phyloP scores from a whole-genome alignment of 2,329 filamentous ascomycete genomes.

The Fusarium globosum region DNA sequence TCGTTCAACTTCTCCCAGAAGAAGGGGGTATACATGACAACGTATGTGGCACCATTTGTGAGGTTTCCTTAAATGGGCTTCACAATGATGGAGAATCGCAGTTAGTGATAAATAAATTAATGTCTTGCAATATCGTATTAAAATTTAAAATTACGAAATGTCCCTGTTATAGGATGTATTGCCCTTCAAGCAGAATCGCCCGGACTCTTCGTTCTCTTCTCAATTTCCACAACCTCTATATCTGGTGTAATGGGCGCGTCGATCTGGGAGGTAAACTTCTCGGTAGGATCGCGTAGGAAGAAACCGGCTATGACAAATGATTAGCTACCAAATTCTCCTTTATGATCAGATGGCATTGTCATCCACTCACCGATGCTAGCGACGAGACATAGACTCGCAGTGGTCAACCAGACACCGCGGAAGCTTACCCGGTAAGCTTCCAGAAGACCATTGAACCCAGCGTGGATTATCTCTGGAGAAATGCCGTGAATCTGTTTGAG shows the following conservation, averaged over 20 bases:
- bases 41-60: conserved; percentile 24
- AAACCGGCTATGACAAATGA: rapidly evolving
- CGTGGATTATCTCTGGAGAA: not conserved
- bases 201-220: not conserved
- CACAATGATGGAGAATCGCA: no score
- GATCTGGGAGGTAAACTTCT: not conserved
- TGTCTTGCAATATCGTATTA: no score
- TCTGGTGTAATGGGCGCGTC: not conserved
- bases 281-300: not conserved
- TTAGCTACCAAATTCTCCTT: not conserved
- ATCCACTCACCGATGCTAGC: not conserved
- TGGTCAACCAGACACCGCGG: not conserved
- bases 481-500: rapidly evolving
- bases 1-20: conserved; percentile 26
- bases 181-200: not conserved
- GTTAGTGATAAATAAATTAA: not conserved
- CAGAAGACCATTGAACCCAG: not conserved
- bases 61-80: not conserved
- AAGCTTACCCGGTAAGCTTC: not conserved
- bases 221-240: not conserved
- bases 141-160: rapidly evolving
- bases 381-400: not conserved
- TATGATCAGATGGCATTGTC: rapidly evolving
- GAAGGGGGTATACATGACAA: conserved; percentile 27
- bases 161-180: rapidly evolving